Percentiles rank a stretch among this genome's conserved stretches.
phyloP scores from a whole-genome alignment of 2,329 filamentous ascomycete genomes.

The Zasmidium citrigriseum region DNA sequence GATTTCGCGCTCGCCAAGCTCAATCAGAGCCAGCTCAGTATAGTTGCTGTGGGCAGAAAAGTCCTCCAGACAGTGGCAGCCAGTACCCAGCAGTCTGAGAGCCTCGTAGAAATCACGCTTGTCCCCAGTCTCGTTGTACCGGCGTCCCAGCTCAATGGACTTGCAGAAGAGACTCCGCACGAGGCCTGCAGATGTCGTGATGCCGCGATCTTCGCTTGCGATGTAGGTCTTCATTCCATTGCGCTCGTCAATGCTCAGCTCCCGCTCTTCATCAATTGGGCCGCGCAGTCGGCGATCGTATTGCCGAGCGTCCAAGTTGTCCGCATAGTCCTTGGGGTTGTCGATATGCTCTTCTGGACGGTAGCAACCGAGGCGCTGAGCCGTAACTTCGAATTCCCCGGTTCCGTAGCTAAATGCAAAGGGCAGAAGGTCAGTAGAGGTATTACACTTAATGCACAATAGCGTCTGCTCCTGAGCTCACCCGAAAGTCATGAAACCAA shows the following conservation, averaged over 20 bases:
- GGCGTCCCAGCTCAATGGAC: constrained; percentile 78
- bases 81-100: constrained; percentile 81
- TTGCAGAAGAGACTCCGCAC: constrained; percentile 71
- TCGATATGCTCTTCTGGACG: constrained; percentile 58
- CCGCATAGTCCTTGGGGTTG: constrained; percentile 66
- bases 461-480: too few species aligned
- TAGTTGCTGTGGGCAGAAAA: constrained; percentile 95
- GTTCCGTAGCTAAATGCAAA: constrained; percentile 60
- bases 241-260: constrained; percentile 73
- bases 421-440: too few species aligned
- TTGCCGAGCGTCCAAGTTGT: constrained; percentile 79
- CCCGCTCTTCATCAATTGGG: constrained; percentile 69
- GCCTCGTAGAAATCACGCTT: constrained; percentile 85
- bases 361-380: constrained; percentile 52
- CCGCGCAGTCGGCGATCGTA: constrained; percentile 80
- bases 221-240: constrained; percentile 81
- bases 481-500: constrained; percentile 59
- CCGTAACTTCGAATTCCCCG: constrained; percentile 58
- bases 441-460: too few species aligned
- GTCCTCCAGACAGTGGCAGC: constrained; percentile 87
- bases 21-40: constrained; percentile 81
- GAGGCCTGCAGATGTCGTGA: constrained; percentile 79
- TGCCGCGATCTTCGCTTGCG: constrained; percentile 74
- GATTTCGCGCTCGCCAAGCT: constrained; percentile 75
- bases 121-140: constrained; percentile 65